phyloP scores from a whole-genome alignment of 306 rosid species.

The Crotalaria pallida region DNA sequence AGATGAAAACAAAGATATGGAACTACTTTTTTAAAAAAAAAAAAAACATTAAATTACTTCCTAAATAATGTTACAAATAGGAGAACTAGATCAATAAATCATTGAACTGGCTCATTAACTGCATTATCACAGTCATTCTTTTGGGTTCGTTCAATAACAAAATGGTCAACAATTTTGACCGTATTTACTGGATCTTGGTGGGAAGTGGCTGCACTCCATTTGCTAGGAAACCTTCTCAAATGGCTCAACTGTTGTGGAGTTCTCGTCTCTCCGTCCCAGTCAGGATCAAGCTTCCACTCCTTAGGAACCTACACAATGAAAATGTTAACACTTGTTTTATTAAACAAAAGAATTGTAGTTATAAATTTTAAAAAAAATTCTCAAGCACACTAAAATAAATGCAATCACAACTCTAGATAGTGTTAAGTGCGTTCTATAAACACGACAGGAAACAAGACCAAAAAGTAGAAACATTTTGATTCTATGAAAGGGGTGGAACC shows the following conservation, averaged over 20 bases:
- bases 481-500: no score
- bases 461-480: no score
- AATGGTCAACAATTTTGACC: constrained; percentile 85
- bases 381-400: background rate
- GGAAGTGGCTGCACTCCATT: constrained; percentile 53
- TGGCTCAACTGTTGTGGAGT: constrained; percentile 25
- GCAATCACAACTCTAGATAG: background rate
- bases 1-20: background rate
- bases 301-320: constrained; percentile 37
- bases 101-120: constrained; percentile 42
- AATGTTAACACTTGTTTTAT: background rate
- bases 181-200: constrained; percentile 73
- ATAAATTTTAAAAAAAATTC: background rate
- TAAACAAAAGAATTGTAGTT: background rate
- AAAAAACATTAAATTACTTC: constrained; percentile 17
- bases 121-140: constrained; percentile 20
- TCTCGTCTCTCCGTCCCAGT: constrained; percentile 35
- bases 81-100: constrained; percentile 36
- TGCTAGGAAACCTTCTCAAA: constrained; percentile 42
- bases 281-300: constrained; percentile 52
- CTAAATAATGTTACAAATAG: constrained; percentile 32
- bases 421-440: no score
- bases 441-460: no score
- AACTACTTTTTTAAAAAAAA: background rate
- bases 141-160: constrained; percentile 49